These are phyloP conservation scores for Fragaria iinumae DNA, from an alignment of 306 rosid genomes.

Conservation along the genomic window DNA sequence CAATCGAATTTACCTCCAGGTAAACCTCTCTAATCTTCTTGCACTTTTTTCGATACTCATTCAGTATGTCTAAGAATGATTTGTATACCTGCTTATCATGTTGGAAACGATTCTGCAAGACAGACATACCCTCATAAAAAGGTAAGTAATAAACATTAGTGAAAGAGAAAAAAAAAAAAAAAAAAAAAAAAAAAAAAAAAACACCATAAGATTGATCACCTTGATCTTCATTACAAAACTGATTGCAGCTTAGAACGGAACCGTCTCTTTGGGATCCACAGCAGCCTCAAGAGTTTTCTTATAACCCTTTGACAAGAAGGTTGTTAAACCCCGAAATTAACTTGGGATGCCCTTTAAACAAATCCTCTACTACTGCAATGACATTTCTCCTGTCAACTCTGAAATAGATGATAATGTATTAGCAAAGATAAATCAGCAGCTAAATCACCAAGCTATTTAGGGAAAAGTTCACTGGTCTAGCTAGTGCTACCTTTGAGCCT, in stretches of 20 bases:
- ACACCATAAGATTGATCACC: conserved; percentile 36
- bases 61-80: conserved; percentile 85
- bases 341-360: conserved; percentile 83
- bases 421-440: conserved; percentile 10
- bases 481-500: conserved; percentile 75
- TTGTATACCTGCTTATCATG: conserved; percentile 79
- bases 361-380: conserved; percentile 80
- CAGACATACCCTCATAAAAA: conserved; percentile 9
- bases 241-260: conserved; percentile 65
- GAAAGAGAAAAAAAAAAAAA: background rate
- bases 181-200: background rate
- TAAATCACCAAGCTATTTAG: conserved; percentile 18
- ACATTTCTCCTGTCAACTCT: conserved; percentile 93
- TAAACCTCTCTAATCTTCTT: no score
- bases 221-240: conserved; percentile 93
- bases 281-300: conserved; percentile 85
- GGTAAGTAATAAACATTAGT: conserved; percentile 13
- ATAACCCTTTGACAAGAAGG: conserved; percentile 86
- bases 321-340: conserved; percentile 87
- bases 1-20: no score
- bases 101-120: conserved; percentile 74
- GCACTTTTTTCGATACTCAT: conserved; percentile 54
- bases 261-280: conserved; percentile 22
- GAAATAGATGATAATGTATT: conserved; percentile 23
- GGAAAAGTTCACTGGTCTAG: background rate